Percentiles rank a stretch among this genome's conserved stretches.
Evolutionary conservation across 2,329 filamentous ascomycete species (phyloP).

Genomic region (Cytospora piceicola): DNA sequence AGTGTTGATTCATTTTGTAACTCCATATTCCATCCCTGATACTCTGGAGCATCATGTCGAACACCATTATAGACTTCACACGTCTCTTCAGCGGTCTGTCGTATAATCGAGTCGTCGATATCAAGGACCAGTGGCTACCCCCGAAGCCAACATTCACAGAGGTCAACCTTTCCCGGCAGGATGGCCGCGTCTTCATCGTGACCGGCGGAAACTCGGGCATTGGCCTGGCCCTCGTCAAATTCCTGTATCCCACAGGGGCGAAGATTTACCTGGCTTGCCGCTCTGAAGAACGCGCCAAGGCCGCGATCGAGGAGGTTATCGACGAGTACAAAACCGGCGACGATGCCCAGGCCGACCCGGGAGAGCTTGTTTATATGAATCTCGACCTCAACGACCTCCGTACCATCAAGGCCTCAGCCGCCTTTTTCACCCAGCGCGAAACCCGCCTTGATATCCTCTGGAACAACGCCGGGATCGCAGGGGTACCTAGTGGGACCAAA

Average conservation of each 20-base stretch:
- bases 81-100: slow-evolving; percentile 24
- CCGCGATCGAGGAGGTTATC: slow-evolving; percentile 41
- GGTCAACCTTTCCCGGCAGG: slow-evolving; percentile 35
- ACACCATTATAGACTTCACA: slow-evolving; percentile 26
- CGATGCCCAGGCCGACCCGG: slow-evolving; percentile 24
- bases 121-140: slow-evolving; percentile 33
- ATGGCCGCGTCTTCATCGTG: slow-evolving; percentile 48
- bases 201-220: slow-evolving; percentile 49
- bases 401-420: slow-evolving; percentile 44
- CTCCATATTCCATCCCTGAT: not conserved
- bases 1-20: not conserved
- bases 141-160: slow-evolving; percentile 37
- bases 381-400: slow-evolving; percentile 48
- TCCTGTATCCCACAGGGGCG: slow-evolving; percentile 55
- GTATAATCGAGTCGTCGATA: slow-evolving; percentile 16
- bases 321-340: slow-evolving; percentile 16
- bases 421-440: slow-evolving; percentile 44
- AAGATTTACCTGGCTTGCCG: slow-evolving; percentile 37
- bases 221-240: slow-evolving; percentile 54
- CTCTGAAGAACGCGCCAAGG: slow-evolving; percentile 37
- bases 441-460: slow-evolving; percentile 47
- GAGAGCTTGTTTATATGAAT: slow-evolving; percentile 40
- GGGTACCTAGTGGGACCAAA: slow-evolving; percentile 30
- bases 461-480: slow-evolving; percentile 44
- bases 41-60: slow-evolving; percentile 16